Base-by-base conservation (phyloP, 257 asterid genomes). In the Penstemon barbatus region DNA sequence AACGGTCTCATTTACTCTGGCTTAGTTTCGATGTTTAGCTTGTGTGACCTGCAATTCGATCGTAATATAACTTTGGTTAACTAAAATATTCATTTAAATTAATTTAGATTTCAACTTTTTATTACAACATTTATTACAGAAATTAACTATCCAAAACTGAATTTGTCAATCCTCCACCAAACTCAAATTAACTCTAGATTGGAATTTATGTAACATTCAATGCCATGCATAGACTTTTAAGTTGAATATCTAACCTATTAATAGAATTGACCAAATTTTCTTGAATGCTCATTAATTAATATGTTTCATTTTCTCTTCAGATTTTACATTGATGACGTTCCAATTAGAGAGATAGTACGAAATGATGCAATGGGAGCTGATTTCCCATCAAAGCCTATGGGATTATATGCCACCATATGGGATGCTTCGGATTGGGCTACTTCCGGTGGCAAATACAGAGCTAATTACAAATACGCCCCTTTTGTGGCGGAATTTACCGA, bases 361-460 rank as follows among this genome's bases (percentile, higher is more conserved):
- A 83, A 76, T 5, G 94, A 82, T 0, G 95, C 71, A 8, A 90
- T 92, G 98, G 95, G 95, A 7, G 90, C 74, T 33, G 98, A 92
- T 76, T 92, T 80, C 63, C 98, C 98, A 25, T 84, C 93, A 13
- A 92, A 92, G 71, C 98, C 98, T 1, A 92, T 92, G 97, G 86
- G 85, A 39, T 55, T 92, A 42, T 92, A 86, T 53, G 98, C 98
- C 40, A 92, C 98, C 18, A 90, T 90, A 53, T 92, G 98, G 98
- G 98, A 92, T 58, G 98, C 92, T 15, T 92, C 98, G 0, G 96
- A 85, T 43, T 92, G 98, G 98, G 98, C 98, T 41, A 92, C 98
- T 40, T 90, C 97, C 3, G 97, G 97, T 4, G 98, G 98, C 54
- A 84, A 78, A 55, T 90, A 90, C 71, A 82, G 72, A 65, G 78